These are phyloP conservation scores for Plectranthus barbatus DNA, from an alignment of 257 asterid species.

Conservation along the genomic window DNA sequence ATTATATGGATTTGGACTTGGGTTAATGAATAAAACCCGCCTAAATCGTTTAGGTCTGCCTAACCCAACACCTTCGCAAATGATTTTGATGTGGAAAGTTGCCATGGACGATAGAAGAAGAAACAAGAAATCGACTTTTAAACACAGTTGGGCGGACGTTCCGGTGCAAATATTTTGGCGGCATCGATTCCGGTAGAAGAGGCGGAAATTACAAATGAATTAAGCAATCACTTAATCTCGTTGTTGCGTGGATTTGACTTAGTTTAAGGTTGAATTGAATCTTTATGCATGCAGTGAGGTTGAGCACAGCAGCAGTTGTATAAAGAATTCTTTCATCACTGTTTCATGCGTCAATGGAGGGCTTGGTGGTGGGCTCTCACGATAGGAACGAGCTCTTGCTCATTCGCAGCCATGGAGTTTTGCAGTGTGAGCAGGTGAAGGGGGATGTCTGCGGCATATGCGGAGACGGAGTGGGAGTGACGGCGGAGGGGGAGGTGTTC, in stretches of 20 bases:
- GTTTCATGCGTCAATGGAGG: background rate
- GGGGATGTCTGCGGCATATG: background rate
- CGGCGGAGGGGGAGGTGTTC: constrained; percentile 3
- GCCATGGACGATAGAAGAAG: no score
- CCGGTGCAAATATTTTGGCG: background rate
- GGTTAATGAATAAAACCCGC: no score
- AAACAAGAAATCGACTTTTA: no score
- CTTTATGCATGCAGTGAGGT: no score
- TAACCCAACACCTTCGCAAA: no score
- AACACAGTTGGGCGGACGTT: background rate
- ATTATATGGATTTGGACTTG: no score
- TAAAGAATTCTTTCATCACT: background rate
- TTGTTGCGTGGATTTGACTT: no score
- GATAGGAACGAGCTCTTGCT: background rate
- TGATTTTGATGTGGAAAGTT: no score
- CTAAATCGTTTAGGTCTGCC: no score
- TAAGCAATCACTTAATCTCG: no score
- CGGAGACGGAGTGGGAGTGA: constrained; percentile 3
- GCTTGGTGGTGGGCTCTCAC: constrained; percentile 2
- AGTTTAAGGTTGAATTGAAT: no score
- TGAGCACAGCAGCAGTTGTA: background rate
- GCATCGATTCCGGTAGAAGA: background rate
- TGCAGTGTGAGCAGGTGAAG: background rate
- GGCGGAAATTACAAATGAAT: background rate
- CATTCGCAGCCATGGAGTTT: background rate